Evolutionary conservation across 352 stramenopile species (phyloP).

Genomic region (Globisporangium spinosum): DNA sequence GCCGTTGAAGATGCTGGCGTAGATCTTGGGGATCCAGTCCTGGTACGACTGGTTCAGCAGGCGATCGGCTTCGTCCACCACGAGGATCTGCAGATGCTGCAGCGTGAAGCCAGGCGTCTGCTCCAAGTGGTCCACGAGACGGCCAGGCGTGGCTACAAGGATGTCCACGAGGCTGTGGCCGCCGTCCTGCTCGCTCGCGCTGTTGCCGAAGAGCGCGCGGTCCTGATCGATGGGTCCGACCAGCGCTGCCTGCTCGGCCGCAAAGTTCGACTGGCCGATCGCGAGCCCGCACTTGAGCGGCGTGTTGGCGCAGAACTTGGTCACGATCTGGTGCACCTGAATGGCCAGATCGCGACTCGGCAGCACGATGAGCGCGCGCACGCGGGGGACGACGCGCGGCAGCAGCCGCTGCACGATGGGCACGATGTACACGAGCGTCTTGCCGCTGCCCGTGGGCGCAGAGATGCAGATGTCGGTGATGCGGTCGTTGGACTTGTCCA

Average conservation of each 20-base stretch:
- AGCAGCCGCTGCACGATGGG: slow-evolving; percentile 92
- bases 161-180: slow-evolving; percentile 92
- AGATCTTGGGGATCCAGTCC: slow-evolving; percentile 94
- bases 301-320: slow-evolving; percentile 59
- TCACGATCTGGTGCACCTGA: slow-evolving; percentile 83
- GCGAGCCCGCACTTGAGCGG: slow-evolving; percentile 88
- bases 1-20: slow-evolving; percentile 75
- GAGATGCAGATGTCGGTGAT: slow-evolving; percentile 95
- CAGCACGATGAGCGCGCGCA: slow-evolving; percentile 95
- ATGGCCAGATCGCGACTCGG: slow-evolving; percentile 95
- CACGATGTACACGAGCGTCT: slow-evolving; percentile 96
- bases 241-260: slow-evolving; percentile 68
- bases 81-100: slow-evolving; percentile 94
- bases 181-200: slow-evolving; percentile 26
- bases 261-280: slow-evolving; percentile 90
- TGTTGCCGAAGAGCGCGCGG: slow-evolving; percentile 26
- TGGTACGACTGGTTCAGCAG: slow-evolving; percentile 97
- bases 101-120: slow-evolving; percentile 97
- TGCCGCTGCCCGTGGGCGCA: slow-evolving; percentile 96
- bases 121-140: slow-evolving; percentile 96
- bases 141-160: slow-evolving; percentile 95
- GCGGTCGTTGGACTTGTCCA: slow-evolving; percentile 78
- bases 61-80: slow-evolving; percentile 97
- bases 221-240: slow-evolving; percentile 47
- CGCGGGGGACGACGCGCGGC: slow-evolving; percentile 69